These are phyloP conservation scores for Fusarium humuli DNA, from an alignment of 2,329 filamentous ascomycete species.

Conservation along the genomic window DNA sequence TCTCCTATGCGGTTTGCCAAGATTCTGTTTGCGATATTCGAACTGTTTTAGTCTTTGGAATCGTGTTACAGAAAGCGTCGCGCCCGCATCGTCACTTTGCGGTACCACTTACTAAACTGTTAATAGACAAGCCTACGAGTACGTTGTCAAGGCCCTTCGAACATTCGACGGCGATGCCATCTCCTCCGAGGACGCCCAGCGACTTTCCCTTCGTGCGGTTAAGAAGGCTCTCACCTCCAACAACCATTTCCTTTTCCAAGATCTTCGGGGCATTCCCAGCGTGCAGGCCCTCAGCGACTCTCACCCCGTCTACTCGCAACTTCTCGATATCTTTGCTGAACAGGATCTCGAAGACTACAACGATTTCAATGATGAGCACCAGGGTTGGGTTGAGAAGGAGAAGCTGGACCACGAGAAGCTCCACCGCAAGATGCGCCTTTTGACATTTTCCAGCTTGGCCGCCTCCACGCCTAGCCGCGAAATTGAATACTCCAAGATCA, in stretches of 20 bases:
- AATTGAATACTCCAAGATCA: constrained; percentile 87
- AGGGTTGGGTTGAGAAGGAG: constrained; percentile 83
- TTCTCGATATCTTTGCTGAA: constrained; percentile 94
- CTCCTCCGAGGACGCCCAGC: constrained; percentile 69
- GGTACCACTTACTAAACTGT: constrained; percentile 33
- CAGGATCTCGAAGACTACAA: constrained; percentile 96
- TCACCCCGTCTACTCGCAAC: constrained; percentile 86
- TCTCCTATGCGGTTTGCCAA: constrained; percentile 1
- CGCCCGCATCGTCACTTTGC: neutral
- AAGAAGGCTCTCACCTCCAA: constrained; percentile 65
- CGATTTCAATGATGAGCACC: constrained; percentile 93
- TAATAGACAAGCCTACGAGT: constrained; percentile 71
- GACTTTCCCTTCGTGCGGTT: constrained; percentile 68
- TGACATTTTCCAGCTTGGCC: constrained; percentile 91
- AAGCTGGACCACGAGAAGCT: constrained; percentile 78
- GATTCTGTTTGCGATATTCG: neutral
- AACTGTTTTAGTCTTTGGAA: neutral
- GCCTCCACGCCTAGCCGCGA: constrained; percentile 86
- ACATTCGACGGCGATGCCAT: constrained; percentile 70
- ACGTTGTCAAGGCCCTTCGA: constrained; percentile 71
- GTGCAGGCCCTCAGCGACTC: constrained; percentile 89
- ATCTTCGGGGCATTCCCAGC: constrained; percentile 82
- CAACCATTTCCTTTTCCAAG: constrained; percentile 77
- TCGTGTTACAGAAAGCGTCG: neutral
- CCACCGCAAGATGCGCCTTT: constrained; percentile 94